Base-by-base conservation (phyloP, 1,284 basidiomycete genomes). In the Irpex lacteus region DNA sequence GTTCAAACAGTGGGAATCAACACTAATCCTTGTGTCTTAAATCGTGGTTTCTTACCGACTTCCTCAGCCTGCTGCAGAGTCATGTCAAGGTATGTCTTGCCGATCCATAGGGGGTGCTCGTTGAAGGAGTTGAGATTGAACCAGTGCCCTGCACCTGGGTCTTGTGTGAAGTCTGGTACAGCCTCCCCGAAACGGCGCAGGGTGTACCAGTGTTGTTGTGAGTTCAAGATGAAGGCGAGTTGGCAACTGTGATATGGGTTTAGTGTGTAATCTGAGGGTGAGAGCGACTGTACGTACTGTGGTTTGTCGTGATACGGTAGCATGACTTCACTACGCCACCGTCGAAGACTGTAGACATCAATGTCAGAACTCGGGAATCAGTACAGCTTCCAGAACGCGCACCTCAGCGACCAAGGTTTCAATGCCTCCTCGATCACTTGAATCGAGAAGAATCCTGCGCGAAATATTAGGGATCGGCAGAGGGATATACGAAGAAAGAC, bases 111-210 rank as follows among this genome's bases (percentile, higher is more conserved):
- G 4, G 96, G 94, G 9, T 77, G 71, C 21, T 80, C 67, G 15
- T 89, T 80, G 72, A 86, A 91, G 7, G 94, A 96, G 74, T 98
- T 94, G 26, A 98, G 82, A 75, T 97, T 96, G 80, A 94, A 98
- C 94, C 95, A 98, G 71, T 90, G 88, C 2, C 86, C 85, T 47
- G 81, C 76, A 13, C 80, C 88, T 55, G 75, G 78, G 71, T 87
- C 83, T 18, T 62, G 62, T 26, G 67, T 54, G 26, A 77, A 70
- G 60, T 80, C 72, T 3, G 81, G 66, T 1, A 78, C 68, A 60
- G 81, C 78, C 68, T 76, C 72, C 55, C 91, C 94, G 72, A 96
- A 97, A 21, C 92, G 87, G 47, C 95, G 89, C 21, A 97, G 81
- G 1, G 93, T 88, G 74, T 93, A 93, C 95, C 95, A 98, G 73